Evolutionary conservation across 192 early-diverging fungal genomes (phyloP).

Genomic region (Linnemannia schmuckeri): DNA sequence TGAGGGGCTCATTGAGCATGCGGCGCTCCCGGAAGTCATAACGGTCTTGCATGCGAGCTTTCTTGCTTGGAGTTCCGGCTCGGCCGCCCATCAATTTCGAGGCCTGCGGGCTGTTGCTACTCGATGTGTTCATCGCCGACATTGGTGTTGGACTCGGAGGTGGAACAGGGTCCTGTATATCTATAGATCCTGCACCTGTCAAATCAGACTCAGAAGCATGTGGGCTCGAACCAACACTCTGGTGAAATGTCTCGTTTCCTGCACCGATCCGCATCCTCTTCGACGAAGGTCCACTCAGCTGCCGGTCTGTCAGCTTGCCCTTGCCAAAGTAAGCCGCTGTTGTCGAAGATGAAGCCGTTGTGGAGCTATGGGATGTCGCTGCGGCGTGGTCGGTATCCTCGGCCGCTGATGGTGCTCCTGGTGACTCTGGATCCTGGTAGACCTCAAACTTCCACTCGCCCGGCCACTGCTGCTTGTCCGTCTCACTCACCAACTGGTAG

Average conservation of each 20-base stretch:
- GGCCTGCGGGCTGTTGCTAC: not conserved
- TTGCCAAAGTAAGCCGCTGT: slow-evolving; percentile 26
- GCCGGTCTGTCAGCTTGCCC: slow-evolving; percentile 47
- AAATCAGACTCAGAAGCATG: not conserved
- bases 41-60: slow-evolving; percentile 25
- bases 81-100: not conserved
- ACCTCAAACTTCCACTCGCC: slow-evolving; percentile 55
- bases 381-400: not conserved
- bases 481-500: slow-evolving; percentile 32
- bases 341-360: not conserved
- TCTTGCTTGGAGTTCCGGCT: not conserved
- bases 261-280: slow-evolving; percentile 15
- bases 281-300: slow-evolving; percentile 26
- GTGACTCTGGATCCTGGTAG: slow-evolving; percentile 33
- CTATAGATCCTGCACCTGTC: not conserved
- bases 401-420: not conserved
- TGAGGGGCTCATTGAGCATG: slow-evolving; percentile 30
- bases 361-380: not conserved
- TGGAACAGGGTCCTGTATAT: not conserved
- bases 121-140: not conserved
- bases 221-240: not conserved
- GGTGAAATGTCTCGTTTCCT: not conserved
- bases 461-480: slow-evolving; percentile 49
- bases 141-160: not conserved
- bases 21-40: slow-evolving; percentile 43